A percentile compares a stretch with the other conserved stretches of the same genome.
These are phyloP conservation scores for Rhynchosporium agropyri DNA, from an alignment of 2,329 filamentous ascomycete genomes.

Conservation along the genomic window DNA sequence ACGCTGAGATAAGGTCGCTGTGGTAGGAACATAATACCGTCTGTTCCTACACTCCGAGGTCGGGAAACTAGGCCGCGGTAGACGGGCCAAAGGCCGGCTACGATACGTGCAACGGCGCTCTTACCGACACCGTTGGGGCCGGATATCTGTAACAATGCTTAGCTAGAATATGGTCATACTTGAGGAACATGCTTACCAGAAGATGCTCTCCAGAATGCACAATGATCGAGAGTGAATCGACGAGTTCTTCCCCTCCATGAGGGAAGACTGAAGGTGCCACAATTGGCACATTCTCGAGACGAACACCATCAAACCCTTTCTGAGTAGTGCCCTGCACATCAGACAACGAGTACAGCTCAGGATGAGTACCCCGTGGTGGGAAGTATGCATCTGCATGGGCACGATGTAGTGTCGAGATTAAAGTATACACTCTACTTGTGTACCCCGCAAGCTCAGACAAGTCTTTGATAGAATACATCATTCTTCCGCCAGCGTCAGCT, in stretches of 20 bases:
- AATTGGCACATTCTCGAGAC: conserved; percentile 89
- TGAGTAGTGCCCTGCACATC: conserved; percentile 94
- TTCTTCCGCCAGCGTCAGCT: conserved; percentile 91
- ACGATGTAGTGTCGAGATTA: conserved; percentile 92
- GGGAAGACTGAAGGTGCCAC: conserved; percentile 89
- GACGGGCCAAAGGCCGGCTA: conserved; percentile 93
- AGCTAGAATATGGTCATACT: neutral
- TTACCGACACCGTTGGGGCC: conserved; percentile 95
- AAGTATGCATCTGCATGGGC: conserved; percentile 91
- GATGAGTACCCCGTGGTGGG: conserved; percentile 62
- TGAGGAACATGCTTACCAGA: conserved; percentile 52
- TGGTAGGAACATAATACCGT: conserved; percentile 98
- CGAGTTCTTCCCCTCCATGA: conserved; percentile 85
- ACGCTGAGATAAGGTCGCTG: conserved; percentile 91
- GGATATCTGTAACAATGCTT: conserved; percentile 62
- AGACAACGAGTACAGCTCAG: conserved; percentile 84
- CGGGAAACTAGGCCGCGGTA: conserved; percentile 91
- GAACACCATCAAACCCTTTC: conserved; percentile 91
- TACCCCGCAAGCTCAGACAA: conserved; percentile 93
- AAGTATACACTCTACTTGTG: conserved; percentile 91
- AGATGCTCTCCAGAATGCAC: conserved; percentile 90
- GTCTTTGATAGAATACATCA: conserved; percentile 99
- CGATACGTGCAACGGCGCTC: conserved; percentile 81
- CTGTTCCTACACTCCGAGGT: conserved; percentile 76
- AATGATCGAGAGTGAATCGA: conserved; percentile 86